Conservation (phyloP, 2,329 filamentous ascomycete genomes). For the Ophiostoma novo-ulmi region DNA sequence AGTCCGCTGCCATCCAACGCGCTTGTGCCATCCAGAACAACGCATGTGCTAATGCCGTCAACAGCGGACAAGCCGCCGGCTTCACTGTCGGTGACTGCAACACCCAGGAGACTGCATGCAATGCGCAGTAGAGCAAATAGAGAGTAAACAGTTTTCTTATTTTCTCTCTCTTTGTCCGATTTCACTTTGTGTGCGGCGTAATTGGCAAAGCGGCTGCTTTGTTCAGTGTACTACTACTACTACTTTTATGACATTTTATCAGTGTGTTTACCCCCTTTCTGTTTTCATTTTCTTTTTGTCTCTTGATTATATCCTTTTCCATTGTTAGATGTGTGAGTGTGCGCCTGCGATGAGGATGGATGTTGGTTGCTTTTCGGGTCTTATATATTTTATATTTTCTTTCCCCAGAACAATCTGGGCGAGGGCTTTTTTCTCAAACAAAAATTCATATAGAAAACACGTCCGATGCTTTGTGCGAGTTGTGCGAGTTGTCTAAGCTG, state of each 20-base stretch:
- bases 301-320: slow-evolving; percentile 3
- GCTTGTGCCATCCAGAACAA: slow-evolving; percentile 62
- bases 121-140: slow-evolving; percentile 24
- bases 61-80: slow-evolving; percentile 42
- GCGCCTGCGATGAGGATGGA: slow-evolving; percentile 1
- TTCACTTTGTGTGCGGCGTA: neutral
- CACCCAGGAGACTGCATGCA: slow-evolving; percentile 47
- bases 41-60: slow-evolving; percentile 52
- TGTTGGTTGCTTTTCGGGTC: slow-evolving; percentile 6
- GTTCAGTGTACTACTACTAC: slow-evolving; percentile 7
- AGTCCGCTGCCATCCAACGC: slow-evolving; percentile 52
- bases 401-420: slow-evolving; percentile 10
- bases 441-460: neutral
- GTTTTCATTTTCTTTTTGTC: neutral
- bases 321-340: neutral
- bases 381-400: slow-evolving; percentile 10
- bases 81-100: slow-evolving; percentile 49
- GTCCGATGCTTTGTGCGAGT: neutral
- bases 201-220: neutral
- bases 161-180: neutral
- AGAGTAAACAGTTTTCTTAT: neutral
- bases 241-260: neutral
- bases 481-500: too few species aligned
- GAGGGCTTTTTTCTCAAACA: neutral
- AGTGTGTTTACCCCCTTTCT: neutral